Percentiles rank a stretch among this genome's conserved stretches.
Evolutionary conservation across 2,329 filamentous ascomycete genomes (phyloP).

Genomic region (Penicillium sp.): DNA sequence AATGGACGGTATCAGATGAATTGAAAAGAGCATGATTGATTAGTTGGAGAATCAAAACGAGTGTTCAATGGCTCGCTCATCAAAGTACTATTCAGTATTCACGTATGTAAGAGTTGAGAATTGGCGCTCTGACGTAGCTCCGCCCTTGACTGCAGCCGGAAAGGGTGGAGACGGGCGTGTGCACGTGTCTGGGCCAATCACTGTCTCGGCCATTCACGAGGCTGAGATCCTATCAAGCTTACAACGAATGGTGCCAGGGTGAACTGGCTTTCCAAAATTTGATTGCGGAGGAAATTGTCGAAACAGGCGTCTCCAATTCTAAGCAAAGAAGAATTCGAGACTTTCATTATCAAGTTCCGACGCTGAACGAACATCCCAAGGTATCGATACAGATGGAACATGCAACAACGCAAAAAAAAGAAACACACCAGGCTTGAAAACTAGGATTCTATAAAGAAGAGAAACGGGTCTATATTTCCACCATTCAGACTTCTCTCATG

Average conservation of each 20-base stretch:
- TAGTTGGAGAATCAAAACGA: not conserved
- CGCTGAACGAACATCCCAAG: not conserved
- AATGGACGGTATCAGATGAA: constrained; percentile 12
- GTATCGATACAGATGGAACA: not conserved
- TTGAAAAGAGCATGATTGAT: constrained; percentile 5
- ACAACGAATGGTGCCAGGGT: too few species aligned
- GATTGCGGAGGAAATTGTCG: too few species aligned
- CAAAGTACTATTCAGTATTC: not conserved
- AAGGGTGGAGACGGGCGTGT: constrained; percentile 2
- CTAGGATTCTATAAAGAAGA: constrained; percentile 13
- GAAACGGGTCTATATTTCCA: not conserved
- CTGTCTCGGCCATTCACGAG: too few species aligned
- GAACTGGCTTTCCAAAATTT: too few species aligned
- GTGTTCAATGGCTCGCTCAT: not conserved
- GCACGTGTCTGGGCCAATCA: constrained; percentile 6
- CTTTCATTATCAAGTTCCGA: too few species aligned
- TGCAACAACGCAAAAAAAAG: too few species aligned
- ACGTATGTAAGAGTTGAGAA: too few species aligned
- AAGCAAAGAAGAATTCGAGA: too few species aligned
- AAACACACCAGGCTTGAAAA: too few species aligned
- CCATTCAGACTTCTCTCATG: constrained; percentile 32
- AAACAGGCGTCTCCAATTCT: too few species aligned
- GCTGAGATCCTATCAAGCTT: too few species aligned
- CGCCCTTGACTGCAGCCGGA: not conserved
- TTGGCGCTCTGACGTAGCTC: too few species aligned